Evolutionary conservation across 2,329 filamentous ascomycete species (phyloP).

Genomic region (Thelonectria rubi): DNA sequence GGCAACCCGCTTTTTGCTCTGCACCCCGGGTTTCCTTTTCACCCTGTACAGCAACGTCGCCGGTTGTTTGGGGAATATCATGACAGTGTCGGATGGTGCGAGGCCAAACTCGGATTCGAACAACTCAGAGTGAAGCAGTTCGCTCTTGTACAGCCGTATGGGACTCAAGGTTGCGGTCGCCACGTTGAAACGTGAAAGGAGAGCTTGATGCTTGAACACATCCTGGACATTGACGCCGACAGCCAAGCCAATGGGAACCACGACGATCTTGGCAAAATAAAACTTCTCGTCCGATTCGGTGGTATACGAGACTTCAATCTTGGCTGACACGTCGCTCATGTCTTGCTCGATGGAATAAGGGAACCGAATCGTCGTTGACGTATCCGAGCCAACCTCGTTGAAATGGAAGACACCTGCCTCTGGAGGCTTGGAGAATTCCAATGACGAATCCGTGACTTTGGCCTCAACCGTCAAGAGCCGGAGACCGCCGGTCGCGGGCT

Average conservation of each 20-base stretch:
- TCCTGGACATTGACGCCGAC: conserved; percentile 97
- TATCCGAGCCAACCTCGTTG: conserved; percentile 54
- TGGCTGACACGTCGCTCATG: conserved; percentile 73
- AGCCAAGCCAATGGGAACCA: conserved; percentile 77
- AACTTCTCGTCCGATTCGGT: conserved; percentile 67
- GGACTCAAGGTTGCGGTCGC: conserved; percentile 81
- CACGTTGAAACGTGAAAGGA: conserved; percentile 92
- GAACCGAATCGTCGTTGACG: conserved; percentile 67
- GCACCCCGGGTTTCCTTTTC: conserved; percentile 59
- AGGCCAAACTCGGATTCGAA: conserved; percentile 72
- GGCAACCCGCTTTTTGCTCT: conserved; percentile 42
- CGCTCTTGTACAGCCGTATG: conserved; percentile 75
- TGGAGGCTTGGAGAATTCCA: conserved; percentile 58
- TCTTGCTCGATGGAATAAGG: conserved; percentile 88
- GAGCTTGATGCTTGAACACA: conserved; percentile 82
- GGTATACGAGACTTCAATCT: conserved; percentile 78
- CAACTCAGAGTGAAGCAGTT: conserved; percentile 74
- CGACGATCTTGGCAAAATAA: conserved; percentile 59
- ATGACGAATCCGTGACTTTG: conserved; percentile 54
- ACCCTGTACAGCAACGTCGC: conserved; percentile 85
- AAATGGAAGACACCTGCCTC: conserved; percentile 65
- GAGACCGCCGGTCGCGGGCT: conserved; percentile 71
- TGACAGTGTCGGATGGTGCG: conserved; percentile 60
- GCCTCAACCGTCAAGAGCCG: conserved; percentile 70
- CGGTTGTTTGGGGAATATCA: conserved; percentile 83